These are phyloP conservation scores for Aquilaria malaccensis DNA, from an alignment of 345 rosid genomes.

Conservation along the genomic window DNA sequence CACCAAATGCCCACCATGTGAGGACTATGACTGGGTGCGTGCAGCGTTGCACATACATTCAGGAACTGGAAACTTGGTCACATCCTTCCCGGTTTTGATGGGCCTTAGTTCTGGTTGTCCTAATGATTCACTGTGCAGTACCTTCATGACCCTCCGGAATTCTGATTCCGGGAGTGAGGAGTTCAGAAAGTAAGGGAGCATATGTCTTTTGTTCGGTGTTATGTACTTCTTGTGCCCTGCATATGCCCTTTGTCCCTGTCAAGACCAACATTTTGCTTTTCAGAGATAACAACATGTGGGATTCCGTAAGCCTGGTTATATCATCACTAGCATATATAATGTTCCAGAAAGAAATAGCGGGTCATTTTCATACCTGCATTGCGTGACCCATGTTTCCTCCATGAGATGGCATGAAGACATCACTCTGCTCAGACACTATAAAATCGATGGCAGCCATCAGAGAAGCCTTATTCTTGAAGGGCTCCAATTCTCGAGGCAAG, in stretches of 20 bases:
- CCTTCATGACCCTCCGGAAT: conserved; percentile 59
- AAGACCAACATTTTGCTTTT: conserved; percentile 8
- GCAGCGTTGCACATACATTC: conserved; percentile 76
- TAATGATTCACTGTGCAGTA: conserved; percentile 63
- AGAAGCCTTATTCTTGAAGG: conserved; percentile 72
- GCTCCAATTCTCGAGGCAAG: conserved; percentile 70
- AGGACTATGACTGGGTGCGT: not conserved
- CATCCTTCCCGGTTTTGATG: conserved; percentile 76
- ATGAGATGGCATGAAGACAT: conserved; percentile 96
- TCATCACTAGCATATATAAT: not conserved
- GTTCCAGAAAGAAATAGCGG: not conserved
- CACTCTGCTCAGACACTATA: conserved; percentile 71
- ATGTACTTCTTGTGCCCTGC: conserved; percentile 87
- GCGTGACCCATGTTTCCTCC: conserved; percentile 99
- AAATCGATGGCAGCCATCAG: conserved; percentile 86
- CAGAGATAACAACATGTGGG: not conserved
- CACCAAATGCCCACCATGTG: not conserved
- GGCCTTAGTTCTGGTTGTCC: conserved; percentile 81
- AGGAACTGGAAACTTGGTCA: conserved; percentile 79
- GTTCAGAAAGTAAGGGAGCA: conserved; percentile 78
- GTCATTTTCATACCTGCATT: conserved; percentile 47
- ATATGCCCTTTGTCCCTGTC: conserved; percentile 78
- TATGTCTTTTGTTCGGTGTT: conserved; percentile 89
- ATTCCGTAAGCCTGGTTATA: not conserved
- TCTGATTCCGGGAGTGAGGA: conserved; percentile 59